A percentile compares a stretch with the other conserved stretches of the same genome.
phyloP scores from a whole-genome alignment of 2,329 filamentous ascomycete species.

The Spiromastix sp. region DNA sequence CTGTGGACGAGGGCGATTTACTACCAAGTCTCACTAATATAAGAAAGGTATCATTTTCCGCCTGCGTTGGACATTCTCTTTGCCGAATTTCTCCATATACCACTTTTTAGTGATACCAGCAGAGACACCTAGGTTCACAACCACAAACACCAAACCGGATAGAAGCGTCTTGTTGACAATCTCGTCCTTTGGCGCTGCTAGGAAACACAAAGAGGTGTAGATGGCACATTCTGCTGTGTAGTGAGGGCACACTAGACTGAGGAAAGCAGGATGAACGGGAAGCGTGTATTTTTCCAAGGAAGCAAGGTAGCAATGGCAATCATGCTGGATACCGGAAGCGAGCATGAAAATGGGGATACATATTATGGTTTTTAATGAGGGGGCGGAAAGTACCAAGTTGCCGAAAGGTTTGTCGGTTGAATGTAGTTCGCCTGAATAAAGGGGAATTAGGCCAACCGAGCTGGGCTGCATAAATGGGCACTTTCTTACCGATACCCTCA shows the following conservation, averaged over 20 bases:
- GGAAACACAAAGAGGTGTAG: slow-evolving; percentile 66
- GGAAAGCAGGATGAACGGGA: slow-evolving; percentile 63
- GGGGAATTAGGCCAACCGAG: no score
- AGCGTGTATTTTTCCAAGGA: slow-evolving; percentile 72
- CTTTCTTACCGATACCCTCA: slow-evolving; percentile 58
- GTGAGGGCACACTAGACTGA: slow-evolving; percentile 68
- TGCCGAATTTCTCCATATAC: slow-evolving; percentile 68
- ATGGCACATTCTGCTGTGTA: slow-evolving; percentile 82
- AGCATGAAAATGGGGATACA: slow-evolving; percentile 55
- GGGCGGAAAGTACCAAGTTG: slow-evolving; percentile 29
- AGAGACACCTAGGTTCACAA: slow-evolving; percentile 70
- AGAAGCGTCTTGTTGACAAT: slow-evolving; percentile 63
- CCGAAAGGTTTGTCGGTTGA: slow-evolving; percentile 7
- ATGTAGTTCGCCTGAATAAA: slow-evolving; percentile 7
- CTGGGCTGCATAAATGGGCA: not conserved
- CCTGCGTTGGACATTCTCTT: slow-evolving; percentile 48
- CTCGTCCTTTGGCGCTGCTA: slow-evolving; percentile 58
- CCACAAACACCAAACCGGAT: slow-evolving; percentile 61
- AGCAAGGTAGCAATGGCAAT: slow-evolving; percentile 60
- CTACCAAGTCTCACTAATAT: no score
- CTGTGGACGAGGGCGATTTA: no score
- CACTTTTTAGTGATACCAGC: slow-evolving; percentile 67
- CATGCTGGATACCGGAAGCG: slow-evolving; percentile 64
- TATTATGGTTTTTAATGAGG: slow-evolving; percentile 43
- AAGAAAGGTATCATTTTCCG: slow-evolving; percentile 65